Base-by-base conservation (phyloP, 768 basidiomycete species). In the Tubosaeta sp. region DNA sequence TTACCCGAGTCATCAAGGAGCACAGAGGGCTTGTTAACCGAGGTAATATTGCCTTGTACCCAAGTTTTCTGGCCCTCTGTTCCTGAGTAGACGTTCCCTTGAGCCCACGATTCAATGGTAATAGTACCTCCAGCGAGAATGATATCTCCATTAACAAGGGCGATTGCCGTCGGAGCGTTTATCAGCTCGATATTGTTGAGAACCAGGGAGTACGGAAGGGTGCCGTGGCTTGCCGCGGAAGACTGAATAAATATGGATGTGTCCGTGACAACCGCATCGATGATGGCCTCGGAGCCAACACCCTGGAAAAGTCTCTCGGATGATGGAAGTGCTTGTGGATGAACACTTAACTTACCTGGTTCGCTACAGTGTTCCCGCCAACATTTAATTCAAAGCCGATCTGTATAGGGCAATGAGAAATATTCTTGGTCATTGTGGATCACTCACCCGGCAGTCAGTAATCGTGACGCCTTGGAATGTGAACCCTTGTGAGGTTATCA, bases 31-130 rank as follows among this genome's bases (percentile, higher is more conserved):
- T 89, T 89, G 46, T 63, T 63, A 0, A 77, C 68, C 0, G 70
- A 64, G 1, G 65, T 52, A 29, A 87, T 73, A 31, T 67, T 62
- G 1, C 71, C 75, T 63, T 87, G 78, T 0, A 68, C 72, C 66
- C 82, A 90, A 16, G 52, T 63, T 4, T 69, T 70, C 3, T 65
- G 63, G 1, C 71, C 53, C 40, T 69, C 73, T 4, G 76, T 75
- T 27, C 87, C 87, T 0, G 67, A 71, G 65, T 77, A 90, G 13
- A 83, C 71, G 57, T 90, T 79, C 34, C 89, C 89, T 65, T 90
- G 87, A 4, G 70, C 86, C 89, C 88, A 90, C 4, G 82, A 80
- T 0, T 66, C 57, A 34, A 71, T 71, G 14, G 57, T 64, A 18
- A 47, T 64, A 3, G 67, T 68, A 16, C 71, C 73, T 9, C 74